Evolutionary conservation across 2,329 filamentous ascomycete species (phyloP).

Genomic region (Simplicillium sp.): DNA sequence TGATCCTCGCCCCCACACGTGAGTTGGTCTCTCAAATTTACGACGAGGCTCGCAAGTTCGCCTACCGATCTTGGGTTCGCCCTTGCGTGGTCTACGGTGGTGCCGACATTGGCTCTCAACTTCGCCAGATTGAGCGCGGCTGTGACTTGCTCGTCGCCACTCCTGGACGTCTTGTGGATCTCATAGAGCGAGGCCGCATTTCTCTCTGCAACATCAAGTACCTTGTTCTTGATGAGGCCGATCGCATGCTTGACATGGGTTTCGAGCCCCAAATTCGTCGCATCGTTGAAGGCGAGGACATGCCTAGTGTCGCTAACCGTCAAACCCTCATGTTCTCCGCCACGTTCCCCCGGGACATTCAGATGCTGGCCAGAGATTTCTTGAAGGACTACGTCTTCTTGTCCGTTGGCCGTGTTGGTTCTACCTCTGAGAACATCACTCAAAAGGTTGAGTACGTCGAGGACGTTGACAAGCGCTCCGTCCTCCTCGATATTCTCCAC

Average conservation of each 20-base stretch:
- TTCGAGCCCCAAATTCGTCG: slow-evolving; percentile 99
- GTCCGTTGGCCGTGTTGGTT: slow-evolving; percentile 95
- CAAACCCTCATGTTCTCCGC: slow-evolving; percentile 99
- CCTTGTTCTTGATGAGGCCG: slow-evolving; percentile 94
- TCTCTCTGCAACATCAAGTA: slow-evolving; percentile 99
- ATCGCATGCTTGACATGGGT: slow-evolving; percentile 99
- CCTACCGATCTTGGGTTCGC: slow-evolving; percentile 97
- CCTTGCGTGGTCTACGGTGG: slow-evolving; percentile 98
- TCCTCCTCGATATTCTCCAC: slow-evolving; percentile 94
- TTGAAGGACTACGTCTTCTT: slow-evolving; percentile 99
- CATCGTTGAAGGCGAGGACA: slow-evolving; percentile 97
- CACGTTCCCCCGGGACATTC: slow-evolving; percentile 97
- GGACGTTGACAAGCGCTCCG: slow-evolving; percentile 94
- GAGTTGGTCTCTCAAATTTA: slow-evolving; percentile 98
- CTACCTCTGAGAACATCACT: slow-evolving; percentile 99
- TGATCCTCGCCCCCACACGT: slow-evolving; percentile 94
- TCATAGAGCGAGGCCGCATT: slow-evolving; percentile 97
- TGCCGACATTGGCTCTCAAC: slow-evolving; percentile 96
- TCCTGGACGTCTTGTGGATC: slow-evolving; percentile 90
- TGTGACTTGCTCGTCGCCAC: slow-evolving; percentile 97
- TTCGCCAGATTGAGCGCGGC: slow-evolving; percentile 93
- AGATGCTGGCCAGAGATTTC: slow-evolving; percentile 98
- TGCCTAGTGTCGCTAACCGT: slow-evolving; percentile 73
- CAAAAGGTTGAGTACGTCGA: slow-evolving; percentile 98
- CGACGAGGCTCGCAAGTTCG: slow-evolving; percentile 95